Base-by-base conservation (phyloP, 805 yeast species). In the Sugiyamaella boreocaroliniensis region DNA sequence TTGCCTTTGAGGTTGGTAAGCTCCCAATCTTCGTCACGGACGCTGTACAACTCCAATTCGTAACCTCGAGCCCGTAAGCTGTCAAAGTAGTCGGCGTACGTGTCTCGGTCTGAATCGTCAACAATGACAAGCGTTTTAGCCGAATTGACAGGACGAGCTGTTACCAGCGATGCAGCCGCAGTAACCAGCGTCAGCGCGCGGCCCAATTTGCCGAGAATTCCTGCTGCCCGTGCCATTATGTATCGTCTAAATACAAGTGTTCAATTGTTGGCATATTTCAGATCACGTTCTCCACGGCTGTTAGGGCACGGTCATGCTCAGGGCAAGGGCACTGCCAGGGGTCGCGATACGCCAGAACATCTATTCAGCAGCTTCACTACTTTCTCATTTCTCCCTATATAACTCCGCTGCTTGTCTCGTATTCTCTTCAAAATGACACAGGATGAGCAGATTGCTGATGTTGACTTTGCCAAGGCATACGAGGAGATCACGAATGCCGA, bases 401-500 rank as follows among this genome's bases (percentile, higher is more conserved):
- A 22, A 22, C 26, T 22, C 6, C 26, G 26, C 6, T 22, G 26
- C 3, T 22, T 22, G 26, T 22, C 6, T 22, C 40, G 18, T 19
- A 41, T 40, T 20, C 3, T 6, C 16, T 15, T 40, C 10, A 40
- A 16, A n/a, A 54, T 45, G 48, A 50, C 58, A n/a, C 37, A 55
- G 40, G 44, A 45, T 22, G 29, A 41, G 26, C 26, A 22, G 26
- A n/a, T 41, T 10, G 47, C 47, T 10, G 60, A 60, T 6, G 58
- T 62, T 16, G 75, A 73, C 49, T 67, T 82, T 49, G 79, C 80
- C 6, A 81, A 80, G 14, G 77, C 87, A 0, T 80, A 80, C 64
- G 73, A 78, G 59, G 77, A 82, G 60, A 67, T 86, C 45, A 76
- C 76, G 50, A 85, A 83, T 53, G 93, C 89, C 1, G 93, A 86